Evolutionary conservation across 352 stramenopile species (phyloP).

Genomic region (Phytophthora podocarpi): DNA sequence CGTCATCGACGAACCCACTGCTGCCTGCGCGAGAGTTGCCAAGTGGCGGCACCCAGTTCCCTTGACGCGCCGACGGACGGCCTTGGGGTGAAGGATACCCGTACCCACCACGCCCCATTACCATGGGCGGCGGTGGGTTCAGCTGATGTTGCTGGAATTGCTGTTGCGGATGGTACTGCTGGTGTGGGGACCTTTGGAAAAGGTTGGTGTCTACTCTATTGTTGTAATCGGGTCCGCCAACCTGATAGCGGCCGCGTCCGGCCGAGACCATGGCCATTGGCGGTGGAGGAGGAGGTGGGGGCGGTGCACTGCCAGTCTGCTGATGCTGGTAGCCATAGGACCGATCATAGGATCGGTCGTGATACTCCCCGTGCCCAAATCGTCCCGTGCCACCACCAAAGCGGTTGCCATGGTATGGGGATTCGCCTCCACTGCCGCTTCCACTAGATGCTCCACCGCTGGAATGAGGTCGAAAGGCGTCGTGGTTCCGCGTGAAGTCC

Average conservation of each 20-base stretch:
- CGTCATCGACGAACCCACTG: constrained; percentile 62
- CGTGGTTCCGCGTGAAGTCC: constrained; percentile 88
- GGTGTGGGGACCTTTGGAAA: constrained; percentile 42
- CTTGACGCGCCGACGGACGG: constrained; percentile 26
- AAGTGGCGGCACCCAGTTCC: constrained; percentile 28
- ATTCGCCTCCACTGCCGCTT: constrained; percentile 37
- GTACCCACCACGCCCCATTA: constrained; percentile 35
- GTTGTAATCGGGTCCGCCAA: constrained; percentile 44
- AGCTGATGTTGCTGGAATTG: constrained; percentile 47
- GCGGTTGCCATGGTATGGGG: constrained; percentile 39
- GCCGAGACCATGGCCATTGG: constrained; percentile 36
- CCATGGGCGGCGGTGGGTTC: constrained; percentile 38
- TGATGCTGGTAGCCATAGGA: constrained; percentile 36
- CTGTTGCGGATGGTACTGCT: constrained; percentile 43
- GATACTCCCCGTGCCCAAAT: constrained; percentile 32
- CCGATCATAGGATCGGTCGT: constrained; percentile 37
- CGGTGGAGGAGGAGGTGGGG: constrained; percentile 19
- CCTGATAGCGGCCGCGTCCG: constrained; percentile 38
- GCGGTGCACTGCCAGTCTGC: constrained; percentile 18
- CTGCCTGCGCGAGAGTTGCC: constrained; percentile 27
- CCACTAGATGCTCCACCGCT: constrained; percentile 36
- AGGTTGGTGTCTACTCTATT: constrained; percentile 68
- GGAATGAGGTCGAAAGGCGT: constrained; percentile 59
- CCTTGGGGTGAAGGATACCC: constrained; percentile 36
- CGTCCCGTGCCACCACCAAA: constrained; percentile 23